These are phyloP conservation scores for Trichoderma breve DNA, from an alignment of 2,329 filamentous ascomycete species.

Conservation along the genomic window DNA sequence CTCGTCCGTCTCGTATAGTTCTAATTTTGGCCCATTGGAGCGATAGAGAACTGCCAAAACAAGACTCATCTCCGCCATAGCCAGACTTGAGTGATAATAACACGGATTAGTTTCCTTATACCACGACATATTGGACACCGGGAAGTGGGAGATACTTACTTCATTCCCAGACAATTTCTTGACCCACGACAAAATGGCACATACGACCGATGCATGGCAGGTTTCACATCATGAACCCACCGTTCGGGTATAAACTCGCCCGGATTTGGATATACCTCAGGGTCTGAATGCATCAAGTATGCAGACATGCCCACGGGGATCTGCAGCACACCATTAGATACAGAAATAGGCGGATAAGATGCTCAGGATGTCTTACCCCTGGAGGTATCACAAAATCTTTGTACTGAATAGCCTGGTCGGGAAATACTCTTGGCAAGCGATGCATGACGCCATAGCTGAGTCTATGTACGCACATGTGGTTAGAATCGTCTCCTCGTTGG, in stretches of 20 bases:
- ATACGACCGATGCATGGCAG: not conserved
- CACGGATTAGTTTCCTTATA: not conserved
- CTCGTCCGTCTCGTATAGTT: not conserved
- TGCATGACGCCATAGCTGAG: slow-evolving; percentile 10
- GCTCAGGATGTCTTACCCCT: not conserved
- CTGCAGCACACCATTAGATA: not conserved
- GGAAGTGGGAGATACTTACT: not conserved
- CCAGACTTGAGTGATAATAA: not conserved
- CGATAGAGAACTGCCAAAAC: not conserved
- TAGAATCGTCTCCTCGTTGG: not conserved
- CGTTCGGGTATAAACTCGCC: not conserved
- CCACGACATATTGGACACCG: not conserved
- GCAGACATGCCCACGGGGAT: not conserved
- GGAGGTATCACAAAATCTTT: not conserved
- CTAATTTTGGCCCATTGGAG: not conserved
- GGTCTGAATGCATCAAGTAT: not conserved
- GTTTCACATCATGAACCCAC: not conserved
- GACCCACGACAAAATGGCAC: not conserved
- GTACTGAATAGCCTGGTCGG: not conserved
- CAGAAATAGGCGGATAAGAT: not conserved
- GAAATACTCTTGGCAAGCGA: not conserved
- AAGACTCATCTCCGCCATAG: slow-evolving; percentile 3
- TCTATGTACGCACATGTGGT: not conserved
- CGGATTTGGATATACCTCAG: not conserved
- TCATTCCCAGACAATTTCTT: slow-evolving; percentile 1